Base-by-base conservation (phyloP, 1,284 basidiomycete genomes). In the Ustanciosporium gigantosporum region DNA sequence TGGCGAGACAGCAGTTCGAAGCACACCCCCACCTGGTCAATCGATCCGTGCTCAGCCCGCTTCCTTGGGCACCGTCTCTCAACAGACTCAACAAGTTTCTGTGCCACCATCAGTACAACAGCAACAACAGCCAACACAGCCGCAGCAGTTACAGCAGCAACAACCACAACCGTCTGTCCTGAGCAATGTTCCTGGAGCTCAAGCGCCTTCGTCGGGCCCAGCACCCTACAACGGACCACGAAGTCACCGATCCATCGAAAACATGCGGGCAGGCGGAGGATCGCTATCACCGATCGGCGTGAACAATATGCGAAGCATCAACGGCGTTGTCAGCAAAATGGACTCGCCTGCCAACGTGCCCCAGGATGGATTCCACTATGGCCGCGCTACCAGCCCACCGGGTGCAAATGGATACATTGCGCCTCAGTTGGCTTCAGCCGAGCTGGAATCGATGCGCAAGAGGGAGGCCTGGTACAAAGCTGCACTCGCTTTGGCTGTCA, bases 381-480 rank as follows among this genome's bases (percentile, higher is more conserved):
- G 60, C 19, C 52, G 59, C 11, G 42, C 43, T 36, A 43, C 48
- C 24, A 55, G 59, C 20, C 42, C 61, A 14, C 46, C 56, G 4
- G 52, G 29, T 2, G 36, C 41, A 35, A 65, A 65, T 23, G 61
- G 61, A 13, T 56, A 56, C 48, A 61, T 51, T 40, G 50, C 51
- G 37, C 58, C 58, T 19, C 56, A 49, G 31, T 38, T 35, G 17
- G 47, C 47, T 4, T 31, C 43, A 13, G 51, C 83, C 23, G 92
- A 94, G 73, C 76, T 92, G 25, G 91, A 93, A 61, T 81, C 81
- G 25, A 79, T 88, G 68, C 87, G 84, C 81, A 87, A 86, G 72
- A 85, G 89, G 60, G 87, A 92, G 79, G 81, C 82, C 21, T 95
- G 93, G 86, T 87, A 96, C 85, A 87, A 86, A 76, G 86, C 88